A percentile compares a stretch with the other conserved stretches of the same genome.
Evolutionary conservation across 495 filamentous ascomycete genomes (phyloP).

Genomic region (Oleoguttula mirabilis): DNA sequence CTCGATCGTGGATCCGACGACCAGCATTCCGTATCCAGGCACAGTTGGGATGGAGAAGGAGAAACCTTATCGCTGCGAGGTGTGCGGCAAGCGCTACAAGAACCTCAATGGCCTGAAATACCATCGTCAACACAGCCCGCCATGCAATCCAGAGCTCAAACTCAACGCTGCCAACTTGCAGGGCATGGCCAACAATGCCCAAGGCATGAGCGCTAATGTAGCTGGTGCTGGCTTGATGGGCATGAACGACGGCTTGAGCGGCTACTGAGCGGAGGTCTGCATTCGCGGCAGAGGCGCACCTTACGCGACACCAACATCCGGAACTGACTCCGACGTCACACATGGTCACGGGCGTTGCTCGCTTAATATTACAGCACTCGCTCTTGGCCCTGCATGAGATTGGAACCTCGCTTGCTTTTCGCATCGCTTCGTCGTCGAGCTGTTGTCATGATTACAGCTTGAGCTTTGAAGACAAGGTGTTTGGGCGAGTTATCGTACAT

Average conservation of each 20-base stretch:
- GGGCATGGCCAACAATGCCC: constrained; percentile 17
- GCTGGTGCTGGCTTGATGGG: constrained; percentile 30
- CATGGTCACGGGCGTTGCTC: background rate
- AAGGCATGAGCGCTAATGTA: constrained; percentile 29
- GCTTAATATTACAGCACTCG: background rate
- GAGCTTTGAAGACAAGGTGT: no score
- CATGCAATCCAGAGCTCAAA: constrained; percentile 32
- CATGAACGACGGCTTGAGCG: constrained; percentile 27
- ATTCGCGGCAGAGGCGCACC: no score
- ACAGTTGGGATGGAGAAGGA: constrained; percentile 99
- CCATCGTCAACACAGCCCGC: constrained; percentile 30
- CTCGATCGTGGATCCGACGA: constrained; percentile 95
- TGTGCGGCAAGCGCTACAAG: constrained; percentile 98
- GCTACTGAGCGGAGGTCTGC: constrained; percentile 16
- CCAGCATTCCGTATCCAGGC: constrained; percentile 83
- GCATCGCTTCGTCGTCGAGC: no score
- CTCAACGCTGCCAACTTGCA: constrained; percentile 17
- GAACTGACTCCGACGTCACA: background rate
- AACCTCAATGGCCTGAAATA: constrained; percentile 63
- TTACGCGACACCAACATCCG: no score
- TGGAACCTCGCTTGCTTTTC: no score
- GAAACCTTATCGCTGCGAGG: constrained; percentile 94
- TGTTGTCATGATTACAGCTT: no score
- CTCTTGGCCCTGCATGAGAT: no score
- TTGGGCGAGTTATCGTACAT: no score